Evolutionary conservation across 495 filamentous ascomycete genomes (phyloP).

Genomic region (Tuber indicum): DNA sequence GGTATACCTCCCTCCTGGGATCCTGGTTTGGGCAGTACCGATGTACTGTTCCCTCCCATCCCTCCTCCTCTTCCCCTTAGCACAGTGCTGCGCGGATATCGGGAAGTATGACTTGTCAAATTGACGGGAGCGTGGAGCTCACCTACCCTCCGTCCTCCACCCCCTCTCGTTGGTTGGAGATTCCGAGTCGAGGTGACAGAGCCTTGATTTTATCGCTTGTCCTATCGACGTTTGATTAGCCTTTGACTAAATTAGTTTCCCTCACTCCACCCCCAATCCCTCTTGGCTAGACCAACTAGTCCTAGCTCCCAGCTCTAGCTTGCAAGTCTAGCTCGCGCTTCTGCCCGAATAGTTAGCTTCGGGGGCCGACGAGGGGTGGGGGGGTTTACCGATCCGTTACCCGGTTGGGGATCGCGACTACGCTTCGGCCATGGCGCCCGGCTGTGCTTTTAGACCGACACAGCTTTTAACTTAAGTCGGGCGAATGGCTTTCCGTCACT

Average conservation of each 20-base stretch:
- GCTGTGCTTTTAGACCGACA: background rate
- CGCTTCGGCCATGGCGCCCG: background rate
- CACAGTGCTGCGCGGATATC: background rate
- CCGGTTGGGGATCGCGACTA: background rate
- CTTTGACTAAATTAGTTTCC: conserved; percentile 3
- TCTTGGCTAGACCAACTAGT: background rate
- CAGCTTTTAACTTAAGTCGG: background rate
- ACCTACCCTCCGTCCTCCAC: background rate
- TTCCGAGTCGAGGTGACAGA: background rate
- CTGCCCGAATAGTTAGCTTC: background rate
- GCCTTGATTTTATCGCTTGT: background rate
- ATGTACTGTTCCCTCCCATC: background rate
- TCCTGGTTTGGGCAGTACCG: background rate
- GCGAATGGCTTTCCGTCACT: background rate
- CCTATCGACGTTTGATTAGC: background rate
- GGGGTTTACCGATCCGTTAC: background rate
- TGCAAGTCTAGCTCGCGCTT: background rate
- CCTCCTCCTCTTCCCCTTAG: background rate
- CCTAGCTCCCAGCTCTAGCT: background rate
- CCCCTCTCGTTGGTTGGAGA: background rate
- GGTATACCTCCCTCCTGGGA: background rate
- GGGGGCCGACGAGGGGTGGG: background rate
- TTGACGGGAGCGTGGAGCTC: background rate
- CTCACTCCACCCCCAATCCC: background rate
- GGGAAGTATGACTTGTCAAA: background rate